Conservation (phyloP, 179 eudicot genomes). For the Beta lomatogona region DNA sequence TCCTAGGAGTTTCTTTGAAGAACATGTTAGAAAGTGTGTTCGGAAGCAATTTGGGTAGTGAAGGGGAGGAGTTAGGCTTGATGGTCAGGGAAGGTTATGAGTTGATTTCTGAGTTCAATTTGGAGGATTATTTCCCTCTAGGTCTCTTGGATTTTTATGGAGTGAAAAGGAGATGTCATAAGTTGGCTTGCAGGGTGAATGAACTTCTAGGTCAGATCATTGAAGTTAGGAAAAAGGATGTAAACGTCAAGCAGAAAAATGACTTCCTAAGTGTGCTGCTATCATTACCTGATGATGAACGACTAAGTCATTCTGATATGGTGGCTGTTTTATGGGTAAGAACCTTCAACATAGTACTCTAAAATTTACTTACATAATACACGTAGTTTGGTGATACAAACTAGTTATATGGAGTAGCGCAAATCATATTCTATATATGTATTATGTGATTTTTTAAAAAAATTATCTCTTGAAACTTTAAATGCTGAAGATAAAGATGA, state of each 20-base stretch:
- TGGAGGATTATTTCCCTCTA: slow-evolving; percentile 40
- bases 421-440: not conserved
- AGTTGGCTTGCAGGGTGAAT: slow-evolving; percentile 37
- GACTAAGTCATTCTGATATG: slow-evolving; percentile 39
- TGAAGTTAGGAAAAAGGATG: slow-evolving; percentile 26
- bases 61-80: slow-evolving; percentile 31
- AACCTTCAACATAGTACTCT: slow-evolving; percentile 6
- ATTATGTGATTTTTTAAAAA: not conserved
- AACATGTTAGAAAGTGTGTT: slow-evolving; percentile 45
- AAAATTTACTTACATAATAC: not conserved
- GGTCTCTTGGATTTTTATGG: slow-evolving; percentile 41
- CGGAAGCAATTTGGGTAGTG: slow-evolving; percentile 35
- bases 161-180: slow-evolving; percentile 44
- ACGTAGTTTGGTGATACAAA: not conserved
- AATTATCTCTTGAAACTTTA: not conserved
- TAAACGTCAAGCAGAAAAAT: slow-evolving; percentile 27
- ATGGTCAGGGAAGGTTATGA: slow-evolving; percentile 54
- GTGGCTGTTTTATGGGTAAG: slow-evolving; percentile 57
- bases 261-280: slow-evolving; percentile 45
- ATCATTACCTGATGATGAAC: slow-evolving; percentile 40
- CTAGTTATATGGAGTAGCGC: not conserved
- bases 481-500: not conserved
- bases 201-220: slow-evolving; percentile 39
- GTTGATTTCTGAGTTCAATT: slow-evolving; percentile 40
- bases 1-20: slow-evolving; percentile 36